These are phyloP conservation scores for Ceratocystis eucalypticola DNA, from an alignment of 2,329 filamentous ascomycete species.

Conservation along the genomic window DNA sequence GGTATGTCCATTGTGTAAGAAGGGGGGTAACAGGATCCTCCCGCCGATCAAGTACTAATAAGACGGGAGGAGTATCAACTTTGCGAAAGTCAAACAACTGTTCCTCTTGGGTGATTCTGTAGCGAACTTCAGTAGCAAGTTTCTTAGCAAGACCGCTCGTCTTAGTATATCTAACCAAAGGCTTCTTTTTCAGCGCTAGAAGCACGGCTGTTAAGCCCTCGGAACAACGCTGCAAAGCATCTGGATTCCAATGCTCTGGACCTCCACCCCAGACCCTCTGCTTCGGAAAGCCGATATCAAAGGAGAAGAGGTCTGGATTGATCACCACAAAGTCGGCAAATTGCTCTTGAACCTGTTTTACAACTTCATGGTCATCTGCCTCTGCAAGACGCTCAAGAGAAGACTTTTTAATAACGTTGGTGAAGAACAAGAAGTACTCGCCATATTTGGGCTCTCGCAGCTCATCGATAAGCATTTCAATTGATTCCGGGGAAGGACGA, in stretches of 20 bases:
- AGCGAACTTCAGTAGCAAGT: conserved; percentile 79
- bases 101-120: conserved; percentile 88
- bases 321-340: conserved; percentile 94
- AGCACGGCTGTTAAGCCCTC: conserved; percentile 78
- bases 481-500: conserved; percentile 79
- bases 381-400: conserved; percentile 86
- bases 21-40: conserved; percentile 92
- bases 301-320: conserved; percentile 82
- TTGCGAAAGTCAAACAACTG: conserved; percentile 93
- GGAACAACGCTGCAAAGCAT: conserved; percentile 71
- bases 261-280: conserved; percentile 68
- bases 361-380: conserved; percentile 93
- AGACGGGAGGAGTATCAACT: conserved; percentile 84
- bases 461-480: conserved; percentile 90
- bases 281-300: conserved; percentile 58
- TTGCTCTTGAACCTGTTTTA: conserved; percentile 85
- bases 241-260: conserved; percentile 81
- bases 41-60: conserved; percentile 78
- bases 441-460: conserved; percentile 92
- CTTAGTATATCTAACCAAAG: conserved; percentile 83
- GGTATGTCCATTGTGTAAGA: conserved; percentile 96
- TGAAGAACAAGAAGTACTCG: conserved; percentile 95
- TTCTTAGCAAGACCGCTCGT: conserved; percentile 86
- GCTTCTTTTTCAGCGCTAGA: conserved; percentile 89
- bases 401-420: conserved; percentile 94